These are phyloP conservation scores for Hyaloperonospora arabidopsidis DNA, from an alignment of 352 stramenopile species.

Conservation along the genomic window DNA sequence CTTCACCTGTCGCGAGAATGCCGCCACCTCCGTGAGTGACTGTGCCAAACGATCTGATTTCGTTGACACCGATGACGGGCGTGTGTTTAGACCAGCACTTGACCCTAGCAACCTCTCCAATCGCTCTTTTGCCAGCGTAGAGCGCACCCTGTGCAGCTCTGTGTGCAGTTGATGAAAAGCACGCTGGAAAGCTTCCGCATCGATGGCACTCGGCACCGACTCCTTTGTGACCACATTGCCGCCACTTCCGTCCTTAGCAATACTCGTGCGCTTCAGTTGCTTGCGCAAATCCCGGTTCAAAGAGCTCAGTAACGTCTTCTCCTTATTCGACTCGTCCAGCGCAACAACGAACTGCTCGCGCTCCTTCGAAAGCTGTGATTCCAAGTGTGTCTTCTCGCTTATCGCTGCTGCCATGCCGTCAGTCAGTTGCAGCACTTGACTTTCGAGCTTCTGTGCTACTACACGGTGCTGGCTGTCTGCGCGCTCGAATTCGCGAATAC, in stretches of 20 bases:
- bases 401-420: slow-evolving; percentile 28
- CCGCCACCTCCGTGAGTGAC: slow-evolving; percentile 42
- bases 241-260: slow-evolving; percentile 28
- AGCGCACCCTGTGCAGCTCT: slow-evolving; percentile 43
- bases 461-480: slow-evolving; percentile 70
- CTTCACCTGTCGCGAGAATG: slow-evolving; percentile 46
- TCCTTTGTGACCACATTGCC: slow-evolving; percentile 22
- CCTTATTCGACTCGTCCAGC: slow-evolving; percentile 77
- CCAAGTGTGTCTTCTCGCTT: slow-evolving; percentile 43
- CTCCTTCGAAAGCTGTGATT: slow-evolving; percentile 53
- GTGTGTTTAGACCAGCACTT: slow-evolving; percentile 7
- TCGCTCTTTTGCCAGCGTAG: slow-evolving; percentile 49
- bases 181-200: slow-evolving; percentile 50
- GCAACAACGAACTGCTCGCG: slow-evolving; percentile 66
- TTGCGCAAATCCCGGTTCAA: slow-evolving; percentile 74
- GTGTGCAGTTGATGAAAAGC: slow-evolving; percentile 51
- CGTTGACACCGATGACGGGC: slow-evolving; percentile 9
- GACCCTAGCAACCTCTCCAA: slow-evolving; percentile 43
- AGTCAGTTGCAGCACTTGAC: slow-evolving; percentile 52
- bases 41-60: slow-evolving; percentile 26
- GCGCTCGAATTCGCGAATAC: slow-evolving; percentile 68
- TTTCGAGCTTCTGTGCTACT: slow-evolving; percentile 73
- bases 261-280: slow-evolving; percentile 63
- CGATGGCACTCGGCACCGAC: slow-evolving; percentile 29
- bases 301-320: slow-evolving; percentile 61